Conservation (phyloP, 2,329 filamentous ascomycete species). For the Diplocarpon rosae region DNA sequence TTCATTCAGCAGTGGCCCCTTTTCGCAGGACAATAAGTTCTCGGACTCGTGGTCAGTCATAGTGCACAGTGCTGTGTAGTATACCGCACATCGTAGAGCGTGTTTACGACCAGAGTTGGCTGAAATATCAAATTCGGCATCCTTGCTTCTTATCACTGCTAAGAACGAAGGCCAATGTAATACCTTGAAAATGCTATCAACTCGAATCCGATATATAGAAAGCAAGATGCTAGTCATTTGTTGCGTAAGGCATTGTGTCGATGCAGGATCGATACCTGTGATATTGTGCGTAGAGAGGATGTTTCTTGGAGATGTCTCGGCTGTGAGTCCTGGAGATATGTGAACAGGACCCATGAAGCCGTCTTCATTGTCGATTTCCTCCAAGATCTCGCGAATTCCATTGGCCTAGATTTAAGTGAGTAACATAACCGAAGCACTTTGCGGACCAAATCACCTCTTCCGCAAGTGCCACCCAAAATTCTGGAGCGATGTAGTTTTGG, state of each 20-base stretch:
- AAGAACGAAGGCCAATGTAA: conserved; percentile 6
- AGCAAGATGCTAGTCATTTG: conserved; percentile 1
- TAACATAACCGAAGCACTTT: background rate
- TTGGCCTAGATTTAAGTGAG: conserved; percentile 2
- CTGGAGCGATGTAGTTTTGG: conserved; percentile 3
- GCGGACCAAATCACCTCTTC: conserved; percentile 3
- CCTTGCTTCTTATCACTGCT: background rate
- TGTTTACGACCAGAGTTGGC: background rate
- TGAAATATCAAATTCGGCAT: background rate
- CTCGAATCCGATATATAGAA: conserved; percentile 3
- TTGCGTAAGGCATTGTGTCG: background rate
- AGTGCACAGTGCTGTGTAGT: conserved; percentile 3
- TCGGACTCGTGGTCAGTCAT: conserved; percentile 4
- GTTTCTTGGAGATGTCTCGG: too few relatives aligned
- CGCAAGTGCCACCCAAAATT: conserved; percentile 8
- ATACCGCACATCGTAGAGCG: conserved; percentile 5
- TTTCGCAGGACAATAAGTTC: background rate
- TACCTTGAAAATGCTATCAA: conserved; percentile 6
- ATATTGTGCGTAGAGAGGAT: background rate
- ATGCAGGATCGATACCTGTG: background rate
- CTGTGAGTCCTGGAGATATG: background rate
- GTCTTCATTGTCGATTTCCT: conserved; percentile 3
- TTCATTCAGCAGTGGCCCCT: background rate
- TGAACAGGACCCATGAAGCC: background rate
- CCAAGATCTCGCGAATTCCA: conserved; percentile 8